Evolutionary conservation across 1,284 basidiomycete species (phyloP).

Genomic region (Cryptococcus floricola): DNA sequence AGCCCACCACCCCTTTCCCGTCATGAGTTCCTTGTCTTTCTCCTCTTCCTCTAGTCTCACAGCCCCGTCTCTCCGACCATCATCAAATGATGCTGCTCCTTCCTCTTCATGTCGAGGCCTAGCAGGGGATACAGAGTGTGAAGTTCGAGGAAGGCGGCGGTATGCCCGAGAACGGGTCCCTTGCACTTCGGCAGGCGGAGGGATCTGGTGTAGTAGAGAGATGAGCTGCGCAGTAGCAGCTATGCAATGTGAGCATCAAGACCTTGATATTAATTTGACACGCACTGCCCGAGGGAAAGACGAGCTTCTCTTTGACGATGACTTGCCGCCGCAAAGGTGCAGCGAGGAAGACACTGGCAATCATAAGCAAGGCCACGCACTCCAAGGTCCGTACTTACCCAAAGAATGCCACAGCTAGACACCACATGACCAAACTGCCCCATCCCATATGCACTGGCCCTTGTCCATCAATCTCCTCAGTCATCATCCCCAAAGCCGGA

Average conservation of each 20-base stretch:
- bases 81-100: neutral
- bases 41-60: constrained; percentile 7
- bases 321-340: constrained; percentile 91
- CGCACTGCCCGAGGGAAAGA: constrained; percentile 81
- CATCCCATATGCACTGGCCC: constrained; percentile 71
- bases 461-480: constrained; percentile 67
- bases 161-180: constrained; percentile 21
- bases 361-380: neutral
- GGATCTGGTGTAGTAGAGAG: constrained; percentile 69
- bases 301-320: constrained; percentile 87
- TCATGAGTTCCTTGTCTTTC: constrained; percentile 51
- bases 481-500: constrained; percentile 78
- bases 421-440: constrained; percentile 70
- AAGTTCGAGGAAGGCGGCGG: constrained; percentile 28
- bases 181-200: constrained; percentile 25
- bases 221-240: constrained; percentile 94
- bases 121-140: constrained; percentile 20
- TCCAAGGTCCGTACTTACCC: constrained; percentile 55
- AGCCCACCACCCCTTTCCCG: constrained; percentile 65
- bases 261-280: neutral
- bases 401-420: constrained; percentile 72
- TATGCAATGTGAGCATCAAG: constrained; percentile 8
- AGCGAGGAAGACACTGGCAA: constrained; percentile 77
- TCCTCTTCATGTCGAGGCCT: neutral
- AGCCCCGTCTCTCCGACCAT: neutral